These are phyloP conservation scores for Cucumis hystrix DNA, from an alignment of 306 rosid species.

Conservation along the genomic window DNA sequence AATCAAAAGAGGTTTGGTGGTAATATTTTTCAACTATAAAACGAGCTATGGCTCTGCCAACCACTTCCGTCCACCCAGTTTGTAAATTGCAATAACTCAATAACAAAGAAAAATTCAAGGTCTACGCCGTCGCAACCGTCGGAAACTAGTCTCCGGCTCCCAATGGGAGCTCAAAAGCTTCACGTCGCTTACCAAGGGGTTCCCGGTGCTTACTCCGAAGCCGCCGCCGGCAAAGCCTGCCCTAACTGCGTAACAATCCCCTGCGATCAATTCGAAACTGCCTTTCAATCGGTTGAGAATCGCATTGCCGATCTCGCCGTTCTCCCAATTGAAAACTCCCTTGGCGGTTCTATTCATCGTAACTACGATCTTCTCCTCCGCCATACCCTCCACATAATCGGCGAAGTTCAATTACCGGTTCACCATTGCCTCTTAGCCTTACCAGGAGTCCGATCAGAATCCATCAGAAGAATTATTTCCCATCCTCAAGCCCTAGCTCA, in stretches of 20 bases:
- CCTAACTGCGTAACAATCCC: slow-evolving; percentile 6
- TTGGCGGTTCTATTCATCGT: slow-evolving; percentile 13
- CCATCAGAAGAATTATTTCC: slow-evolving; percentile 61
- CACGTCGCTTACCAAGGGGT: slow-evolving; percentile 92
- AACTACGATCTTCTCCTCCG: slow-evolving; percentile 89
- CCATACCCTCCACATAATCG: slow-evolving; percentile 91
- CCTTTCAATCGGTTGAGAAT: slow-evolving; percentile 62
- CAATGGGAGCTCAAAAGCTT: slow-evolving; percentile 69
- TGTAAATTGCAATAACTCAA: neutral
- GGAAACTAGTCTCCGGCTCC: slow-evolving; percentile 60
- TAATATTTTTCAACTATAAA: neutral
- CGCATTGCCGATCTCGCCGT: slow-evolving; percentile 6
- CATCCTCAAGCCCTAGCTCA: slow-evolving; percentile 89
- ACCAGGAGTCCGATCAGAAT: slow-evolving; percentile 63
- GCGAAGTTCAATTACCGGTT: slow-evolving; percentile 78
- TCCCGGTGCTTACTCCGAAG: slow-evolving; percentile 89
- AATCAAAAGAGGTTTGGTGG: too few relatives aligned
- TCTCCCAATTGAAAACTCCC: slow-evolving; percentile 11
- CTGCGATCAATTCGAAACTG: slow-evolving; percentile 15
- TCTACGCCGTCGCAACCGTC: neutral
- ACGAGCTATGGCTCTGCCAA: neutral
- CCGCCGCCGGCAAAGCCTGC: slow-evolving; percentile 6
- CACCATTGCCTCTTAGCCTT: slow-evolving; percentile 90
- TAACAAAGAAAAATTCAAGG: neutral
- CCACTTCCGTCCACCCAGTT: neutral